phyloP scores from a whole-genome alignment of 164 flowering plant genomes.

The Annona cherimola region DNA sequence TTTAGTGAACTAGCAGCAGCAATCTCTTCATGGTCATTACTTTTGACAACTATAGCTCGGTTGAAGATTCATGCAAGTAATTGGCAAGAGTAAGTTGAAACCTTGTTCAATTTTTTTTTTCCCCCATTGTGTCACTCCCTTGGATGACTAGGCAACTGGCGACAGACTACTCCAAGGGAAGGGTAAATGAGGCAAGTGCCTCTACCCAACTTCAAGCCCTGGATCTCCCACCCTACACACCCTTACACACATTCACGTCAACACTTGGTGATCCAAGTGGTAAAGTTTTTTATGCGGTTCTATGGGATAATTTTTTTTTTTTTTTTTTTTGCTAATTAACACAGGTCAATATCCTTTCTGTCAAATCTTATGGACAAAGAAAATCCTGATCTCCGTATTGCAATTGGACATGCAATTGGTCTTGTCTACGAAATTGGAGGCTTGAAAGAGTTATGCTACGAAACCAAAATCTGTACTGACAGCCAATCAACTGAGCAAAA shows the following conservation, averaged over 20 bases:
- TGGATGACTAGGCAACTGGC: too few relatives aligned
- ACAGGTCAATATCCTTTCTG: slow-evolving; percentile 66
- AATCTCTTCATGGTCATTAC: slow-evolving; percentile 90
- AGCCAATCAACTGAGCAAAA: slow-evolving; percentile 30
- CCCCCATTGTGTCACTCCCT: too few relatives aligned
- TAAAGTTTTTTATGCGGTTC: too few relatives aligned
- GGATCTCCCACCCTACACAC: too few relatives aligned
- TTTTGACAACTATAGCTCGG: slow-evolving; percentile 55
- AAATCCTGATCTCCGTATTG: slow-evolving; percentile 72
- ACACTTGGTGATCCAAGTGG: too few relatives aligned
- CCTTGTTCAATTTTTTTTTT: too few relatives aligned
- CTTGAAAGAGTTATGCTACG: slow-evolving; percentile 44
- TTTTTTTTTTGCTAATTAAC: slow-evolving; percentile 9
- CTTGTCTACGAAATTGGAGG: slow-evolving; percentile 68
- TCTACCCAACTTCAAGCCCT: too few relatives aligned
- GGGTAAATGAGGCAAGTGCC: too few relatives aligned
- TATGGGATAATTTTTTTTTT: too few relatives aligned
- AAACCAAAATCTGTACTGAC: slow-evolving; percentile 31
- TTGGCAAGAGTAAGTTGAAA: slow-evolving; percentile 74
- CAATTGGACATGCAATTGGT: slow-evolving; percentile 90
- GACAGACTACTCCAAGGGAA: too few relatives aligned
- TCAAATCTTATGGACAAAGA: slow-evolving; percentile 69
- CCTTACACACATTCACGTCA: too few relatives aligned
- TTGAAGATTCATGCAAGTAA: slow-evolving; percentile 44
- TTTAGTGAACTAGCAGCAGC: slow-evolving; percentile 43